phyloP scores from a whole-genome alignment of 306 rosid genomes.

The Glycine soja region DNA sequence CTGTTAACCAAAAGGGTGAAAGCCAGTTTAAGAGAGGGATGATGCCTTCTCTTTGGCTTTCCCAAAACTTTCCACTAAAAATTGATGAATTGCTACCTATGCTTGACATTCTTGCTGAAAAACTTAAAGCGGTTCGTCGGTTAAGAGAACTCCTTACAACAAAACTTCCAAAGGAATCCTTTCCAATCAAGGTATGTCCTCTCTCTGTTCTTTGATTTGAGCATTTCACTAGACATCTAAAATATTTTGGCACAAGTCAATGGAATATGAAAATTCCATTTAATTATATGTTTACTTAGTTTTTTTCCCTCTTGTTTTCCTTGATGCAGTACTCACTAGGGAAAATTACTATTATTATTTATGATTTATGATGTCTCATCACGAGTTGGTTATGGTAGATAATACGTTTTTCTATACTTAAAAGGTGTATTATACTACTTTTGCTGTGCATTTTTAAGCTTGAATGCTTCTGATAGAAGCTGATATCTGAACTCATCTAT shows the following conservation, averaged over 20 bases:
- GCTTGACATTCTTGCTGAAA: slow-evolving; percentile 91
- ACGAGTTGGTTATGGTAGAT: neutral
- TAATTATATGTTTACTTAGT: neutral
- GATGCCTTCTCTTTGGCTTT: slow-evolving; percentile 90
- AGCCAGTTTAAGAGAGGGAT: slow-evolving; percentile 74
- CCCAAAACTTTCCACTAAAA: slow-evolving; percentile 77
- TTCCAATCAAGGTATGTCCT: slow-evolving; percentile 86
- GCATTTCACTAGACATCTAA: neutral
- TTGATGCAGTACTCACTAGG: neutral
- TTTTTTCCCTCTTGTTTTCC: slow-evolving; percentile 7
- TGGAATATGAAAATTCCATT: neutral
- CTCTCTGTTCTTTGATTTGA: neutral
- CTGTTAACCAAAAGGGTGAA: slow-evolving; percentile 48
- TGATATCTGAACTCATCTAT: no score
- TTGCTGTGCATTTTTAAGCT: neutral
- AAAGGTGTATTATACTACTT: neutral
- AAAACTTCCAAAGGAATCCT: slow-evolving; percentile 84
- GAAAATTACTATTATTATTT: slow-evolving; percentile 3
- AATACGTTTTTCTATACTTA: neutral
- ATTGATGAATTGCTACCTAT: slow-evolving; percentile 83
- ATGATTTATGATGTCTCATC: neutral
- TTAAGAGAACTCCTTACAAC: slow-evolving; percentile 92
- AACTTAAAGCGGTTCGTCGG: slow-evolving; percentile 89
- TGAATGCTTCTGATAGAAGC: slow-evolving; percentile 1
- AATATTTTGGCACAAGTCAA: neutral